These are phyloP conservation scores for Rubroshorea leprosula DNA, from an alignment of 345 rosid genomes.

Conservation along the genomic window DNA sequence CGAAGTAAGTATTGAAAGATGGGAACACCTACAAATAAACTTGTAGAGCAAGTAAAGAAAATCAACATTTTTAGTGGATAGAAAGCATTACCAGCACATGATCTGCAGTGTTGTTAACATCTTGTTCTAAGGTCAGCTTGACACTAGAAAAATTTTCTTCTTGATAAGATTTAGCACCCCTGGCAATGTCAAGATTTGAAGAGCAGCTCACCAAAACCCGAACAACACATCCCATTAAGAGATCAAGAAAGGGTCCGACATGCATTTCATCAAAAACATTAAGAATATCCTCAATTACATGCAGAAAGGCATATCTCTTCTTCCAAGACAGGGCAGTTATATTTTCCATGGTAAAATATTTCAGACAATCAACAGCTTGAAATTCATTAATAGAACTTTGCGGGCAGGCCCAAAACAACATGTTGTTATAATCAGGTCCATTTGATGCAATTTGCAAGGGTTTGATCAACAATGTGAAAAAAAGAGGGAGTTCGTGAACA, in stretches of 20 bases:
- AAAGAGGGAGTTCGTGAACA: constrained; percentile 61
- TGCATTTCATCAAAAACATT: constrained; percentile 71
- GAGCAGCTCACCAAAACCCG: constrained; percentile 55
- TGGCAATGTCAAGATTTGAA: constrained; percentile 36
- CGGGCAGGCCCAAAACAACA: constrained; percentile 36
- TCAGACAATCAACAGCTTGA: constrained; percentile 39
- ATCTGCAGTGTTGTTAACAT: constrained; percentile 16
- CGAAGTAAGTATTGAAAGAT: neutral
- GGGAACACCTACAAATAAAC: neutral
- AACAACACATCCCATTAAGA: constrained; percentile 82
- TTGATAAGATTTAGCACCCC: constrained; percentile 28
- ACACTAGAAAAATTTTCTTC: constrained; percentile 15
- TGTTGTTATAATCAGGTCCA: constrained; percentile 34
- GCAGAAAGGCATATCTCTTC: constrained; percentile 71
- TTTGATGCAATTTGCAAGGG: constrained; percentile 53
- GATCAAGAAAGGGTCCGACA: constrained; percentile 64
- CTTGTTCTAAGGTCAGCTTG: constrained; percentile 26
- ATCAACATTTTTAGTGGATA: neutral
- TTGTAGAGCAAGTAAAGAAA: neutral
- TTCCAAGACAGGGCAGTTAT: constrained; percentile 57
- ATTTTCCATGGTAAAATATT: constrained; percentile 53
- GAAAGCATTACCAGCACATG: constrained; percentile 42
- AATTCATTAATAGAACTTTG: constrained; percentile 36
- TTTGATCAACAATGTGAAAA: constrained; percentile 75
- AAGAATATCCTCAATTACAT: constrained; percentile 73